Conservation (phyloP, 2,329 filamentous ascomycete species). For the Capronia americana region DNA sequence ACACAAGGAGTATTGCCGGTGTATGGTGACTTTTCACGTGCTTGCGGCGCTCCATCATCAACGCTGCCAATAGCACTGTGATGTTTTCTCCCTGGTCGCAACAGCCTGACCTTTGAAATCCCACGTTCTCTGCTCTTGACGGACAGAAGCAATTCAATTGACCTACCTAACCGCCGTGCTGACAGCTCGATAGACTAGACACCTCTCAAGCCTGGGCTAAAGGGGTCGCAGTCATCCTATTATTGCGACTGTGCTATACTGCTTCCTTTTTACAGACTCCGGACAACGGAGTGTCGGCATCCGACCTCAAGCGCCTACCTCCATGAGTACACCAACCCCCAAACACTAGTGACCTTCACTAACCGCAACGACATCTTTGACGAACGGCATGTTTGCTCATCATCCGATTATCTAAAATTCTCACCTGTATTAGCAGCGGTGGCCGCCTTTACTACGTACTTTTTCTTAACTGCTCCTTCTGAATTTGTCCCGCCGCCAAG, state of each 20-base stretch:
- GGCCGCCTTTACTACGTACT: no score
- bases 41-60: neutral
- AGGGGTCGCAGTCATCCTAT: neutral
- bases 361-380: neutral
- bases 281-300: slow-evolving; percentile 15
- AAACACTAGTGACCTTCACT: neutral
- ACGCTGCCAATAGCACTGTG: neutral
- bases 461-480: neutral
- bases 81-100: neutral
- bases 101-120: neutral
- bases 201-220: neutral
- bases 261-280: slow-evolving; percentile 2
- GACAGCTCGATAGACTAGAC: neutral
- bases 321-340: neutral
- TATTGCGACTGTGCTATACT: neutral
- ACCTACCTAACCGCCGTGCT: neutral
- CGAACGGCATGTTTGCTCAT: neutral
- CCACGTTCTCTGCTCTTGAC: neutral
- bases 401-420: no score
- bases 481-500: neutral
- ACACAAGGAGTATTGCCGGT: neutral
- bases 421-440: no score
- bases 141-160: neutral
- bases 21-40: neutral
- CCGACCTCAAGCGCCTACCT: neutral